Conservation (phyloP, 192 early-diverging fungal species). For the Rhizophagus clarus region DNA sequence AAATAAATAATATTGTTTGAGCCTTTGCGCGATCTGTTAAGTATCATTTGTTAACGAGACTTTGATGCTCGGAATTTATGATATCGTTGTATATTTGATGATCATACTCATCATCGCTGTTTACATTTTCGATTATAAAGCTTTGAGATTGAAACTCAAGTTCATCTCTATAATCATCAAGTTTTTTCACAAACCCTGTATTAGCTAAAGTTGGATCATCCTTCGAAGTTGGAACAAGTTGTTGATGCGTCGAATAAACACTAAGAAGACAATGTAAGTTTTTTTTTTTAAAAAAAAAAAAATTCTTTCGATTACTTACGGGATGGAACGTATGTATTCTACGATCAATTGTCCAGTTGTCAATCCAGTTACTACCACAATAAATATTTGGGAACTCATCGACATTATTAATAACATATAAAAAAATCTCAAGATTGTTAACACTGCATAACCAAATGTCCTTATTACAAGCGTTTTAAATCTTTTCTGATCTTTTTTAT, state of each 20-base stretch:
- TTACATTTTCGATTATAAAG: not conserved
- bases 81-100: not conserved
- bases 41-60: not conserved
- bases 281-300: not conserved
- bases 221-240: not conserved
- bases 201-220: not conserved
- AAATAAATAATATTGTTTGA: too few relatives aligned
- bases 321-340: not conserved
- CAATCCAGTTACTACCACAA: conserved; percentile 18
- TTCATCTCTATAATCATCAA: not conserved
- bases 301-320: not conserved
- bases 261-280: not conserved
- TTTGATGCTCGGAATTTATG: not conserved
- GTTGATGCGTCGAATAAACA: not conserved
- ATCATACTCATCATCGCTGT: not conserved
- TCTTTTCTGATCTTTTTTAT: not conserved
- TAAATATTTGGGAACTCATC: conserved; percentile 15
- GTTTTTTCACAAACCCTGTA: not conserved
- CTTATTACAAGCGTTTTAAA: not conserved
- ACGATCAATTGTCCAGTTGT: conserved; percentile 22
- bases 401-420: conserved; percentile 21
- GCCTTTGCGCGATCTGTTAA: too few relatives aligned
- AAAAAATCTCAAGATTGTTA: conserved; percentile 10
- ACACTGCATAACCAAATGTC: not conserved
- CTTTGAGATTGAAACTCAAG: not conserved